These are phyloP conservation scores for Thraustochytrium striatum DNA, from an alignment of 352 stramenopile genomes.

Conservation along the genomic window DNA sequence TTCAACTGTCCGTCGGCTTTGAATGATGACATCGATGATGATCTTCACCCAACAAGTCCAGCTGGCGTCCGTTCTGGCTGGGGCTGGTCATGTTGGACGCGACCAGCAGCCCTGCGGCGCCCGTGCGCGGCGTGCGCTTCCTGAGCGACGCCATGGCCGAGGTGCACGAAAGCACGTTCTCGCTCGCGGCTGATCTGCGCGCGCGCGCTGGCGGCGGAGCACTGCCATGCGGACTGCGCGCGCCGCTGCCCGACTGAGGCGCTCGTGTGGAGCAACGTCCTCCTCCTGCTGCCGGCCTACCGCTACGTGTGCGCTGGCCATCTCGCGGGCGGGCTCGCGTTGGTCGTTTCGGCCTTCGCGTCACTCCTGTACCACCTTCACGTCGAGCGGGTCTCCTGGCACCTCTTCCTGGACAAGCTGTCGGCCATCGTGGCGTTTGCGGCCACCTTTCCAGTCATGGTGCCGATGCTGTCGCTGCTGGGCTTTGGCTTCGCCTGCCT, in stretches of 20 bases:
- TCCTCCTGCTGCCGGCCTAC: conserved; percentile 4
- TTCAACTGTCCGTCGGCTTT: too few relatives aligned
- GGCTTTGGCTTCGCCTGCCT: not conserved
- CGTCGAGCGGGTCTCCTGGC: conserved; percentile 20
- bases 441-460: not conserved
- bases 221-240: not conserved
- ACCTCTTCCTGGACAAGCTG: conserved; percentile 24
- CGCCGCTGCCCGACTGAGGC: not conserved
- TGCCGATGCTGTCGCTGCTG: not conserved
- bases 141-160: not conserved
- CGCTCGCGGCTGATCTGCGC: not conserved
- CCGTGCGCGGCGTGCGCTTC: not conserved
- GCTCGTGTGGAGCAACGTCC: conserved; percentile 28
- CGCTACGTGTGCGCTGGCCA: too few relatives aligned
- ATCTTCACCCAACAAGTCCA: too few relatives aligned
- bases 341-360: not conserved
- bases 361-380: conserved; percentile 34
- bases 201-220: not conserved
- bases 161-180: not conserved
- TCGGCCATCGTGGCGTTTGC: conserved; percentile 6
- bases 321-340: not conserved
- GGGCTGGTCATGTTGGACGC: too few relatives aligned
- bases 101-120: too few relatives aligned
- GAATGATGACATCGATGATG: too few relatives aligned
- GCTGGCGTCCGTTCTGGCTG: too few relatives aligned